Percentiles rank a stretch among this genome's conserved stretches.
These are phyloP conservation scores for Stachybotrys elegans DNA, from an alignment of 2,329 filamentous ascomycete genomes.

Conservation along the genomic window DNA sequence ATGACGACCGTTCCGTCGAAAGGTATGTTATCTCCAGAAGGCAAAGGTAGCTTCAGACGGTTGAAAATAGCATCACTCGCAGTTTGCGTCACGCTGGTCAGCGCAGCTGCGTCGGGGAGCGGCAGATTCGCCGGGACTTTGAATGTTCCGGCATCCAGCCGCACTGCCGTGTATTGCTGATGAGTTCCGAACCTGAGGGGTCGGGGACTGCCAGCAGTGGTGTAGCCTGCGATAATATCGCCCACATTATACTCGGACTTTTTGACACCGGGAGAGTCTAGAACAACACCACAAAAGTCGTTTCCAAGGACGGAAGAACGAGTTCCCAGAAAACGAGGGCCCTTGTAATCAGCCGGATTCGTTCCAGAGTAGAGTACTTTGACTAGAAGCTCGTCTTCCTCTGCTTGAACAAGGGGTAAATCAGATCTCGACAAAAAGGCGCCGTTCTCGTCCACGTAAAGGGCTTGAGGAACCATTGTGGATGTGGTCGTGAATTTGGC, in stretches of 20 bases:
- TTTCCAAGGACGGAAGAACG: not conserved
- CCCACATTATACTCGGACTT: no score
- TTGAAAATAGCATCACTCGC: conserved; percentile 1
- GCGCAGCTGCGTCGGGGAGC: not conserved
- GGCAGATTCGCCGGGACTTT: not conserved
- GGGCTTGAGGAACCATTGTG: no score
- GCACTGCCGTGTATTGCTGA: not conserved
- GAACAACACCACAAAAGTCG: not conserved
- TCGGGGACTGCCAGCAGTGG: not conserved
- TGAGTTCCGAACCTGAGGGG: not conserved
- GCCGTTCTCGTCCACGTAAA: no score
- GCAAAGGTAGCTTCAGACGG: not conserved
- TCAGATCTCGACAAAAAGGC: no score
- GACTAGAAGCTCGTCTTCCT: not conserved
- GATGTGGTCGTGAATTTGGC: no score
- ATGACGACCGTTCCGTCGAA: not conserved
- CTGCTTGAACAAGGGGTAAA: no score
- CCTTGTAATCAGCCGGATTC: not conserved
- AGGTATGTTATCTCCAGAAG: not conserved
- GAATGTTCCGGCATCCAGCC: not conserved
- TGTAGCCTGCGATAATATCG: not conserved
- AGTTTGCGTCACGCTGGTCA: not conserved
- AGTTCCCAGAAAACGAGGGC: not conserved
- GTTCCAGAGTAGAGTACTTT: not conserved
- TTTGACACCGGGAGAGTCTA: not conserved